Percentiles rank a stretch among this genome's conserved stretches.
Evolutionary conservation across 2,329 filamentous ascomycete genomes (phyloP).

Genomic region (Penicillium verrucosum): DNA sequence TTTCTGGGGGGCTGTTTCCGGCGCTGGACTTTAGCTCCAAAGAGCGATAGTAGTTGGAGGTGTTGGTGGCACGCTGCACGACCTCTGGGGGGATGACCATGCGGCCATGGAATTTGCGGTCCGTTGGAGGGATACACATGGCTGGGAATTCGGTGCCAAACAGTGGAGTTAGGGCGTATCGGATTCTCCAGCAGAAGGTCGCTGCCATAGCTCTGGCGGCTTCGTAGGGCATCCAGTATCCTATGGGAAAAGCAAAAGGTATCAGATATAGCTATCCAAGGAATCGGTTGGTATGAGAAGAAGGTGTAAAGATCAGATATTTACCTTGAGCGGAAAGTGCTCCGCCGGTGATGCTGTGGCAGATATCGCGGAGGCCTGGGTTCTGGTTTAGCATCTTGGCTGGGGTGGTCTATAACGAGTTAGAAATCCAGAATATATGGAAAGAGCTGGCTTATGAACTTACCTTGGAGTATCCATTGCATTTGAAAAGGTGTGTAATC

Average conservation of each 20-base stretch:
- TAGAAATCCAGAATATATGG: background rate
- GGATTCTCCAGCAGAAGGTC: conserved; percentile 83
- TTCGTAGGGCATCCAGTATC: conserved; percentile 93
- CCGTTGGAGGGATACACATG: conserved; percentile 64
- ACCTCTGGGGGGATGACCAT: conserved; percentile 64
- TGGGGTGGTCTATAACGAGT: conserved; percentile 67
- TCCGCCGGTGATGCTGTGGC: conserved; percentile 91
- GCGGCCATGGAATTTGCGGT: conserved; percentile 57
- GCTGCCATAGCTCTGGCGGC: conserved; percentile 83
- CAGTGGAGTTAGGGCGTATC: conserved; percentile 80
- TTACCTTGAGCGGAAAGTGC: conserved; percentile 84
- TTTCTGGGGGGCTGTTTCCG: background rate
- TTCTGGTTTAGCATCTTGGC: conserved; percentile 78
- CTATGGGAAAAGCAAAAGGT: conserved; percentile 44
- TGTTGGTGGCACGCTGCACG: conserved; percentile 50
- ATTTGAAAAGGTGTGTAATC: conserved; percentile 94
- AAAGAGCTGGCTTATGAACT: conserved; percentile 18
- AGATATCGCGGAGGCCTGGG: conserved; percentile 79
- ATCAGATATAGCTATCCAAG: background rate
- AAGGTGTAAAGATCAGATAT: conserved; percentile 20
- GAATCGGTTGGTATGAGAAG: conserved; percentile 5
- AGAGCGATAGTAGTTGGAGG: conserved; percentile 32
- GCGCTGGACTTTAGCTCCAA: conserved; percentile 23
- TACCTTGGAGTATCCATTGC: conserved; percentile 82
- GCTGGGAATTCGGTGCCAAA: conserved; percentile 80